Percentiles rank a stretch among this genome's conserved stretches.
These are phyloP conservation scores for Alternaria triticina DNA, from an alignment of 2,329 filamentous ascomycete genomes.

Conservation along the genomic window DNA sequence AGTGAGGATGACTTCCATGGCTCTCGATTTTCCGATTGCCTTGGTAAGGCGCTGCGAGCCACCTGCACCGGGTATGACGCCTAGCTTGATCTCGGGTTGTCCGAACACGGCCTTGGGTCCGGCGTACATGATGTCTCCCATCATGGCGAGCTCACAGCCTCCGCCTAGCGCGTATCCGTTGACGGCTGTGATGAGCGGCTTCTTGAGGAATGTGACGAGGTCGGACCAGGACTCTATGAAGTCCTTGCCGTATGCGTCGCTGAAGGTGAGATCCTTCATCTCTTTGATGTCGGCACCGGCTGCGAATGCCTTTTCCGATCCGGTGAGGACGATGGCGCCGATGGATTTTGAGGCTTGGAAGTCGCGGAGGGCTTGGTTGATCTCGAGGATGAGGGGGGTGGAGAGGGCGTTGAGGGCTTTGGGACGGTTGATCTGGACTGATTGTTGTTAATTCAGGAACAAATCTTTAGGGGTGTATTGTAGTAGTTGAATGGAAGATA, in stretches of 20 bases:
- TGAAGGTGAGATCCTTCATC: slow-evolving; percentile 92
- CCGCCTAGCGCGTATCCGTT: slow-evolving; percentile 94
- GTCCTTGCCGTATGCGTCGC: slow-evolving; percentile 82
- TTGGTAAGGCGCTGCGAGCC: slow-evolving; percentile 87
- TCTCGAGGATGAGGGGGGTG: slow-evolving; percentile 87
- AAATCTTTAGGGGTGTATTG: not conserved
- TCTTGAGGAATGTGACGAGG: slow-evolving; percentile 83
- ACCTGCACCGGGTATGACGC: slow-evolving; percentile 88
- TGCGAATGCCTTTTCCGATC: slow-evolving; percentile 78
- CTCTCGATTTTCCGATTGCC: slow-evolving; percentile 58
- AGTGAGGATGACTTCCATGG: slow-evolving; percentile 57
- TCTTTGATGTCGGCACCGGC: slow-evolving; percentile 98
- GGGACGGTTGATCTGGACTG: slow-evolving; percentile 91
- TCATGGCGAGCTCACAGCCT: slow-evolving; percentile 95
- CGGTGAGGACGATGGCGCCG: slow-evolving; percentile 71
- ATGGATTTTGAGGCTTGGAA: slow-evolving; percentile 43
- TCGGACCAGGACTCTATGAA: slow-evolving; percentile 97
- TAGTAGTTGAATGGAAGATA: not conserved
- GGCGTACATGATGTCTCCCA: slow-evolving; percentile 95
- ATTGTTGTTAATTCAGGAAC: slow-evolving; percentile 11
- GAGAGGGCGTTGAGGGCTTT: slow-evolving; percentile 95
- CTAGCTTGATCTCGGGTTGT: slow-evolving; percentile 96
- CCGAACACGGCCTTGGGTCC: slow-evolving; percentile 87
- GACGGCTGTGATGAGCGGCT: slow-evolving; percentile 91
- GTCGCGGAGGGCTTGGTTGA: slow-evolving; percentile 56